Base-by-base conservation (phyloP, 192 early-diverging fungal genomes). In the Backusella circina region DNA sequence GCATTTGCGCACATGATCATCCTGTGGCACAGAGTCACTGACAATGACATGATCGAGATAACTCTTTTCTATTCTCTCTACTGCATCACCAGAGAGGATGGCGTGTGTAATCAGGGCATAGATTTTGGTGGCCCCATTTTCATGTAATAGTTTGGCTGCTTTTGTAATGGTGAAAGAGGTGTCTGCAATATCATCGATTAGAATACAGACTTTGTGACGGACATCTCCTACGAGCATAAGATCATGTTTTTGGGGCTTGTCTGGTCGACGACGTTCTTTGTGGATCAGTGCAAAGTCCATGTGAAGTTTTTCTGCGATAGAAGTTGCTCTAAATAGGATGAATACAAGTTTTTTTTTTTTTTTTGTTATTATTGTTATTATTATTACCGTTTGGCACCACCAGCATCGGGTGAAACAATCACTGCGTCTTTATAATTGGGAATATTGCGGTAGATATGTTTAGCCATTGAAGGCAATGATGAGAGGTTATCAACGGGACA, bases 261-360 rank as follows among this genome's bases (percentile, higher is more conserved):
- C 84, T 57, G 54, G 54, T 79, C 86, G 86, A 64, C 90, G 85
- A 65, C 95, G 87, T 77, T 98, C 97, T 84, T 96, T 97, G 86
- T 99, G 97, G 81, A 99, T 96, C 68, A 99, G 86, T 7, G 97
- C 97, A 88, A 99, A 98, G 67, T 97, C 96, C 80, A 99, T 90
- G 77, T 90, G 88, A n/a, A 99, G 89, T 77, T 91, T 93, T 80
- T 97, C 96, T 71, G 95, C 95, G 73, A 99, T 95, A 31, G 88
- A 84, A 2, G 97, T 97, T 31, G 90, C 93, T 28, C 87, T 84
- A 74, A 39, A 75, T 10, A 12, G 26, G 26, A 32, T 2, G 31
- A 41, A 3, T 18, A 47, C 18, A n/a, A 47, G 44, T 16, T 18
- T 1, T 18, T 18, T 5, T 1, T 47, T 4, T 16, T 15, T 70